Conservation (phyloP, 192 early-diverging fungal species). For the Coemansia sp. region DNA sequence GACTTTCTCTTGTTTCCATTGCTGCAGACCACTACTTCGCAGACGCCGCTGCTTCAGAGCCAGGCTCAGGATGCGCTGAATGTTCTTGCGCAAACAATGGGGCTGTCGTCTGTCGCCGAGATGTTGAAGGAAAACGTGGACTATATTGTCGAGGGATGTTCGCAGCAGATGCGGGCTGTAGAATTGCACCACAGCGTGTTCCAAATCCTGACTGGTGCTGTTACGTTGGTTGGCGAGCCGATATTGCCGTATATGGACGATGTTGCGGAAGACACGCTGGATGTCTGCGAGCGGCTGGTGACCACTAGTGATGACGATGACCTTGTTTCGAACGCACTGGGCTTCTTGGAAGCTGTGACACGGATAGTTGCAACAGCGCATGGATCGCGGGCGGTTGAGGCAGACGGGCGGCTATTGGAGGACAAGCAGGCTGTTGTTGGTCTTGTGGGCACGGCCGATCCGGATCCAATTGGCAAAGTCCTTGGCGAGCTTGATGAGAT, state of each 20-base stretch:
- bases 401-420: not conserved
- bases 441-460: slow-evolving; percentile 3
- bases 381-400: not conserved
- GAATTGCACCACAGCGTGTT: slow-evolving; percentile 33
- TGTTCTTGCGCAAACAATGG: slow-evolving; percentile 17
- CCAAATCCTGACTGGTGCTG: slow-evolving; percentile 25
- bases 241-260: slow-evolving; percentile 48
- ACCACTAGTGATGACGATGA: not conserved
- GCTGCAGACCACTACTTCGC: slow-evolving; percentile 21
- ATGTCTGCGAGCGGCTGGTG: slow-evolving; percentile 32
- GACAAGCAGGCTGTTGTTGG: not conserved
- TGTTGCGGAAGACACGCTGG: slow-evolving; percentile 47
- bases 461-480: slow-evolving; percentile 25
- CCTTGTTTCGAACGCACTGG: slow-evolving; percentile 16
- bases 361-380: slow-evolving; percentile 10
- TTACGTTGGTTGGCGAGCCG: slow-evolving; percentile 22
- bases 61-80: slow-evolving; percentile 23
- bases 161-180: slow-evolving; percentile 36
- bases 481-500: slow-evolving; percentile 29
- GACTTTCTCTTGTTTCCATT: slow-evolving; percentile 44
- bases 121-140: slow-evolving; percentile 42
- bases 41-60: slow-evolving; percentile 14
- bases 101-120: slow-evolving; percentile 5
- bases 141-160: slow-evolving; percentile 48
- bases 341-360: slow-evolving; percentile 36